A percentile compares a stretch with the other conserved stretches of the same genome.
phyloP scores from a whole-genome alignment of 2,329 filamentous ascomycete genomes.

The Penicillium sp. region DNA sequence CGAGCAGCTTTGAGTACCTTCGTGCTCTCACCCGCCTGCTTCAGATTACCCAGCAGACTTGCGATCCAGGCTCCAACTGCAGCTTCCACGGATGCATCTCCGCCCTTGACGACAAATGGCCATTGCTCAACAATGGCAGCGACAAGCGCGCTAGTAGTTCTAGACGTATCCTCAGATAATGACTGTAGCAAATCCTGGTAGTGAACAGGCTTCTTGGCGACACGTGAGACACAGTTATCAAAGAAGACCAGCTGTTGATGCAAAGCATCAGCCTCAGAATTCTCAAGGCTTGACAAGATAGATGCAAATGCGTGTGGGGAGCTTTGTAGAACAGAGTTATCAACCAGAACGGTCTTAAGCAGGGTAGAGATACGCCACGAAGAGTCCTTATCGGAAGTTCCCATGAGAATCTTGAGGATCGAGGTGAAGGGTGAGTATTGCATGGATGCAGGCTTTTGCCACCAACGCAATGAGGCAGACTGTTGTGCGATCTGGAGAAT shows the following conservation, averaged over 20 bases:
- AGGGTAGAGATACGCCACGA: slow-evolving; percentile 35
- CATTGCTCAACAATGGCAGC: slow-evolving; percentile 75
- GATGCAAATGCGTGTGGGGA: slow-evolving; percentile 36
- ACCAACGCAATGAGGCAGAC: slow-evolving; percentile 88
- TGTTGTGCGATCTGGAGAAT: slow-evolving; percentile 75
- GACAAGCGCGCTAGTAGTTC: slow-evolving; percentile 61
- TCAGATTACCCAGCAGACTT: slow-evolving; percentile 55
- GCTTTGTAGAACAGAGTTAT: slow-evolving; percentile 38
- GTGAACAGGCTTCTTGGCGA: slow-evolving; percentile 75
- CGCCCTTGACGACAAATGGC: slow-evolving; percentile 61
- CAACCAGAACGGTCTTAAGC: slow-evolving; percentile 35
- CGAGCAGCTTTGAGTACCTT: slow-evolving; percentile 48
- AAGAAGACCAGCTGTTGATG: slow-evolving; percentile 65
- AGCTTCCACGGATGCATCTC: slow-evolving; percentile 43
- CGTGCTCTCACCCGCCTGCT: slow-evolving; percentile 52
- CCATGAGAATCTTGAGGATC: slow-evolving; percentile 40
- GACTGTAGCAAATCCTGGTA: slow-evolving; percentile 59
- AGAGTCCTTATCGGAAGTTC: slow-evolving; percentile 30
- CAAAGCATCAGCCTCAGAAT: slow-evolving; percentile 31
- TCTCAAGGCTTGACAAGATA: slow-evolving; percentile 39
- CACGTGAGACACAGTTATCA: slow-evolving; percentile 77
- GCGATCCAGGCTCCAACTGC: slow-evolving; percentile 60
- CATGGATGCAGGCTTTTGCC: slow-evolving; percentile 60
- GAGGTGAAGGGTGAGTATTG: slow-evolving; percentile 44
- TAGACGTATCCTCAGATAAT: slow-evolving; percentile 33